A percentile compares a stretch with the other conserved stretches of the same genome.
These are phyloP conservation scores for Quercus phellos DNA, from an alignment of 331 rosid species.

Conservation along the genomic window DNA sequence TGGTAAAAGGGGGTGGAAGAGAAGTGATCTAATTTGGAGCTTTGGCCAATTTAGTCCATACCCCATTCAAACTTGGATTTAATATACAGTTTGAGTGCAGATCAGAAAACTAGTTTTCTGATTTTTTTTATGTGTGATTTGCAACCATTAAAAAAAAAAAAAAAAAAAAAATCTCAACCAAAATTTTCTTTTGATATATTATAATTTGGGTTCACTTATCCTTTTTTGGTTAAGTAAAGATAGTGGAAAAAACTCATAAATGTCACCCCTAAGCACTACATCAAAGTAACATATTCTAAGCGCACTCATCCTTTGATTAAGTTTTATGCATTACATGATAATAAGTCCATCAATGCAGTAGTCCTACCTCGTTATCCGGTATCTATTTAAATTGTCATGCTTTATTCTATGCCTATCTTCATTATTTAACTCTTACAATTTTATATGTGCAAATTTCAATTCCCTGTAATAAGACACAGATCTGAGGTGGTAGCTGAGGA, in stretches of 20 bases:
- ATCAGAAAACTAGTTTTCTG: neutral
- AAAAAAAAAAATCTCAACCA: too few relatives aligned
- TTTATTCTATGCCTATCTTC: neutral
- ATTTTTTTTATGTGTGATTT: neutral
- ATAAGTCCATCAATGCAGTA: neutral
- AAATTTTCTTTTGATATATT: neutral
- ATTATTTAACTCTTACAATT: neutral
- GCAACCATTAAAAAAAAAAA: too few relatives aligned
- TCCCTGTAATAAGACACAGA: neutral
- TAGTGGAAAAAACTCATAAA: too few relatives aligned
- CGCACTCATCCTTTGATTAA: too few relatives aligned
- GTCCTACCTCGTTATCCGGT: neutral
- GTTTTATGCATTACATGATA: too few relatives aligned
- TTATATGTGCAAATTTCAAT: neutral
- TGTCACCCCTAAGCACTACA: too few relatives aligned
- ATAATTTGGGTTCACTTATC: too few relatives aligned
- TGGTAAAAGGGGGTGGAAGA: neutral
- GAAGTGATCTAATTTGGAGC: neutral
- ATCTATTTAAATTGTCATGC: neutral
- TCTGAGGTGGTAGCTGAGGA: neutral
- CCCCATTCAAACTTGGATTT: too few relatives aligned
- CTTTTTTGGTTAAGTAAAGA: too few relatives aligned
- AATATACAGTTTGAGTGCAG: too few relatives aligned
- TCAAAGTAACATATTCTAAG: too few relatives aligned
- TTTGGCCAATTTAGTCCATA: neutral